These are phyloP conservation scores for Psilocybe sp. DNA, from an alignment of 768 basidiomycete genomes.

Conservation along the genomic window DNA sequence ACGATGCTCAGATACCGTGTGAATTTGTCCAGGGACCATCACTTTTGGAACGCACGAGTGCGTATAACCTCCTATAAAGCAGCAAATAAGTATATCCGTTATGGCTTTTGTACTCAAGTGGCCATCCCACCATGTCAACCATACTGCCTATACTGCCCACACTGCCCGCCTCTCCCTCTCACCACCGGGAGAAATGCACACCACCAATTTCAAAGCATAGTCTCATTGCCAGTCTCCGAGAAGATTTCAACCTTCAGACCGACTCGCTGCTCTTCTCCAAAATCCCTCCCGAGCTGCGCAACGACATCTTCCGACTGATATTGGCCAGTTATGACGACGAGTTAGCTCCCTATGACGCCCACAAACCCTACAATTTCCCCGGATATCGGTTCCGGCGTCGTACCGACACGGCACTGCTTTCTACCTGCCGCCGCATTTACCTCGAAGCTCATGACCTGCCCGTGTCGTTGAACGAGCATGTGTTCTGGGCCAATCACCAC, in stretches of 20 bases:
- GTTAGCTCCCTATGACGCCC: conserved; percentile 1
- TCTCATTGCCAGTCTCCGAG: conserved; percentile 2
- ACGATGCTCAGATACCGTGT: no score
- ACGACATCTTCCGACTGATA: conserved; percentile 6
- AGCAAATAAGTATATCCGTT: no score
- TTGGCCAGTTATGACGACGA: conserved; percentile 6
- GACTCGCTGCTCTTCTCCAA: conserved; percentile 2
- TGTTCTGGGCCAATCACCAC: conserved; percentile 6
- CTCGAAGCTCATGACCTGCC: conserved; percentile 8
- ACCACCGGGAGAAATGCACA: no score
- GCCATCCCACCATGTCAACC: no score
- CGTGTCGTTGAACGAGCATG: conserved; percentile 10
- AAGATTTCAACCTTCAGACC: conserved; percentile 1
- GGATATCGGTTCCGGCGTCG: conserved; percentile 7
- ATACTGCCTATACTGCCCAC: no score
- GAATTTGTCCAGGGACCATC: no score
- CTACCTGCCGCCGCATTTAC: conserved; percentile 10
- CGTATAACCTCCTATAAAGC: no score
- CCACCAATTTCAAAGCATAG: conserved; percentile 1
- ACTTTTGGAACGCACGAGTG: no score
- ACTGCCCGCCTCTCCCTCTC: no score
- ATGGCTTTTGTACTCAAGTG: no score
- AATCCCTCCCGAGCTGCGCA: conserved; percentile 8
- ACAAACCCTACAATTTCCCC: conserved; percentile 1
- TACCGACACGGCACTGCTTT: conserved; percentile 6